These are phyloP conservation scores for Beta lomatogona DNA, from an alignment of 179 eudicot genomes.

Conservation along the genomic window DNA sequence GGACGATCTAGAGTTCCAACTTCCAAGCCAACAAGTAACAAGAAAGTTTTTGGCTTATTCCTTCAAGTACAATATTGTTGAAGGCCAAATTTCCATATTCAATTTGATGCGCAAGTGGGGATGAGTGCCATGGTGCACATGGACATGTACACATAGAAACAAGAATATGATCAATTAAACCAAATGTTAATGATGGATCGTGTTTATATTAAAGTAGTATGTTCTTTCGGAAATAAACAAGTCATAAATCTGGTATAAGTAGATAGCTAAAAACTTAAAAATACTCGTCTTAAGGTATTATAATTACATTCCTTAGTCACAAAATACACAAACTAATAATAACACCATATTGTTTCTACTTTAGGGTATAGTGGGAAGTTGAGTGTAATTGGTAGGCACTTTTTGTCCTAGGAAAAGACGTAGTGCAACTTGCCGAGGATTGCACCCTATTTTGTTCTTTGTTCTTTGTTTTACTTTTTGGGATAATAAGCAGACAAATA, in stretches of 20 bases:
- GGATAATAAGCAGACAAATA: neutral
- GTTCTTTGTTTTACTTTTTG: neutral
- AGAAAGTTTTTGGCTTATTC: no score
- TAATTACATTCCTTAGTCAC: neutral
- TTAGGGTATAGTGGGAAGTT: slow-evolving; percentile 10
- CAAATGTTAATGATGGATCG: neutral
- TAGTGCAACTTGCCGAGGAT: slow-evolving; percentile 2
- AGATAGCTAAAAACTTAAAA: neutral
- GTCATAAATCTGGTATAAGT: neutral
- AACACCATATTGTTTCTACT: neutral
- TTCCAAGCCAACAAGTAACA: no score
- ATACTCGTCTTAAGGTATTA: neutral
- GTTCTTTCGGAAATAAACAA: neutral
- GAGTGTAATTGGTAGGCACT: neutral
- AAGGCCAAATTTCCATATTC: no score
- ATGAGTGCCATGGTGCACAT: neutral
- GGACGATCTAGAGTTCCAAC: no score
- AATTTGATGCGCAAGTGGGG: neutral
- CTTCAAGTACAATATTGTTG: no score
- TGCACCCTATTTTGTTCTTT: neutral
- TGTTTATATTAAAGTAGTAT: neutral
- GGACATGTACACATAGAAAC: neutral
- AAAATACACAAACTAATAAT: neutral
- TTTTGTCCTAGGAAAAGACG: neutral
- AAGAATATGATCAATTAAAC: neutral